Base-by-base conservation (phyloP, 345 rosid genomes). In the Eucalyptus erythrocorys region DNA sequence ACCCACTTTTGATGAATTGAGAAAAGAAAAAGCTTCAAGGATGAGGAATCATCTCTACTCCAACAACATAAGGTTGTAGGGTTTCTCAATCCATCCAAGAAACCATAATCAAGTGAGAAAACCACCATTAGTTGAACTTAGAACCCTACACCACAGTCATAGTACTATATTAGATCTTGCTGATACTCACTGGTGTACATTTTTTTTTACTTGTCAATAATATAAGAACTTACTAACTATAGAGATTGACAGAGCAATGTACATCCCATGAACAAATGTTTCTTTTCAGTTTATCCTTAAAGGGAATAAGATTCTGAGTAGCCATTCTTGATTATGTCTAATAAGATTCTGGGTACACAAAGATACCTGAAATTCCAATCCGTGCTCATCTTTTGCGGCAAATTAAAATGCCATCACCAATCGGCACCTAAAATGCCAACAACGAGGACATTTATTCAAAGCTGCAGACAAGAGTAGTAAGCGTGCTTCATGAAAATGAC, bases 321-420 rank as follows among this genome's bases (percentile, higher is more conserved):
- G 42, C 82, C 30, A 76, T 37, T 76, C 82, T 37, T 11, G 47
- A 40, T 40, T 76, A 21, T 76, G 47, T 76, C 47, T 76, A 40
- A 37, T 21, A 21, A 37, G 57, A 51, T 3, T 19, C 12, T 19
- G 22, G 12, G 82, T 19, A 71, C 22, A 43, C 45, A 76, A 21
- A 76, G 16, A 40, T 76, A 76, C 82, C 82, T 76, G 82, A 76
- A 76, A 21, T 40, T 76, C 47, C 82, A 76, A 76, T 76, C 47
- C 2, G 1, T 76, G 53, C 51, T 94, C 91, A 96, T 92, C 87
- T 92, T 91, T 97, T 97, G 88, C 91, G 91, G 90, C 99, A 97
- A 89, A 97, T 94, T 26, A 98, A 95, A 95, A 96, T 92, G 91
- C 99, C 98, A 93, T 97, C 99, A 49, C 98, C 99, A 40, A 97